phyloP scores from a whole-genome alignment of 805 yeast species.

The Schwanniomyces yamadae region DNA sequence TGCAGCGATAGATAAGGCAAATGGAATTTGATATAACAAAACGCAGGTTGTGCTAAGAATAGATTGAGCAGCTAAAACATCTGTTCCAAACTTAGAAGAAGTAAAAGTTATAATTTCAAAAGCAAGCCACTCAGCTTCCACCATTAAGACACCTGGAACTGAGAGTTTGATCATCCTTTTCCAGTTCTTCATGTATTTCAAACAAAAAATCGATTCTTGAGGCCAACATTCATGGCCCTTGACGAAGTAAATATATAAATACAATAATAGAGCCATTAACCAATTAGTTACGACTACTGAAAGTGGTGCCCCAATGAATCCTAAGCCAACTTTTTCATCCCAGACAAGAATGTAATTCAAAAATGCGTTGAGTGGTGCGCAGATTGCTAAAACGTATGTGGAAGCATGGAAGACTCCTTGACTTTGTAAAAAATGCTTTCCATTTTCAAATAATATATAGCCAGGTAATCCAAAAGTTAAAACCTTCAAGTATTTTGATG shows the following conservation, averaged over 20 bases:
- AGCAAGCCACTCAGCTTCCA: slow-evolving; percentile 76
- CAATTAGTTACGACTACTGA: slow-evolving; percentile 72
- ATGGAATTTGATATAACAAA: slow-evolving; percentile 69
- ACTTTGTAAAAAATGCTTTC: slow-evolving; percentile 70
- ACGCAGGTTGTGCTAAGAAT: slow-evolving; percentile 69
- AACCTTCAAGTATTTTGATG: slow-evolving; percentile 56
- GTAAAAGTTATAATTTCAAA: slow-evolving; percentile 71
- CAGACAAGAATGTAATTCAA: slow-evolving; percentile 71
- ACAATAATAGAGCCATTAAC: slow-evolving; percentile 61
- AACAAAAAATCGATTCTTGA: slow-evolving; percentile 21
- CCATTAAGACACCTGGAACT: slow-evolving; percentile 74
- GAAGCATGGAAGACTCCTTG: slow-evolving; percentile 82
- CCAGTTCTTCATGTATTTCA: slow-evolving; percentile 53
- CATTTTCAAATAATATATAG: slow-evolving; percentile 66
- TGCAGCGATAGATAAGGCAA: slow-evolving; percentile 72
- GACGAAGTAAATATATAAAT: slow-evolving; percentile 43
- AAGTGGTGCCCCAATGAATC: slow-evolving; percentile 76
- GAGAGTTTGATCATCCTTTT: slow-evolving; percentile 60
- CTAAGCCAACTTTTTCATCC: slow-evolving; percentile 53
- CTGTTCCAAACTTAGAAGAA: slow-evolving; percentile 67
- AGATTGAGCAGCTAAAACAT: slow-evolving; percentile 69
- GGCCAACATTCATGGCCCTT: slow-evolving; percentile 50
- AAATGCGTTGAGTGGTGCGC: slow-evolving; percentile 73
- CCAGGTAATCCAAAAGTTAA: slow-evolving; percentile 71
- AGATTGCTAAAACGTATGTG: slow-evolving; percentile 63